phyloP scores from a whole-genome alignment of 2,329 filamentous ascomycete species.

The Thermothelomyces thermophilus region DNA sequence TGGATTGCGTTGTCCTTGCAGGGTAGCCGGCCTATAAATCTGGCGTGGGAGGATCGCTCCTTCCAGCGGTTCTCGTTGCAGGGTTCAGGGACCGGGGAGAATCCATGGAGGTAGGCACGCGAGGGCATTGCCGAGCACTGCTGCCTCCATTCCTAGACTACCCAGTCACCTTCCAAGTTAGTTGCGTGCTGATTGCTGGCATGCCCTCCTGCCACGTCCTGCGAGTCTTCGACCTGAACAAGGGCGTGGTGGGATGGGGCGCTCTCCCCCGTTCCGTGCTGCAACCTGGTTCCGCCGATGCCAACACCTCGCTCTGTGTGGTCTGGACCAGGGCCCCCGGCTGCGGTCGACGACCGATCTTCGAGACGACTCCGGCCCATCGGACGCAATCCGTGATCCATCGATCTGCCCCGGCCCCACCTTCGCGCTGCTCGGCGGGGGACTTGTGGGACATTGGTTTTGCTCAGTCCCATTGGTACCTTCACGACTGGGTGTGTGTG shows the following conservation, averaged over 20 bases:
- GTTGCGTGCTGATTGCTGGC: background rate
- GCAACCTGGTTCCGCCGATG: too few relatives aligned
- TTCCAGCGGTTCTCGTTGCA: background rate
- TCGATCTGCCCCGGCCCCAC: conserved; percentile 9
- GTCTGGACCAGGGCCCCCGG: background rate
- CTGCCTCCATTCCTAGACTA: background rate
- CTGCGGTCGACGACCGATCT: conserved; percentile 1
- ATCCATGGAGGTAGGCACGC: background rate
- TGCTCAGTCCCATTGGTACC: background rate
- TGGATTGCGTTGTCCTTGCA: conserved; percentile 1
- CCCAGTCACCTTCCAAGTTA: background rate
- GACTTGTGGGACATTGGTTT: background rate
- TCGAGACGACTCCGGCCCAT: conserved; percentile 1
- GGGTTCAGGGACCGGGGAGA: background rate
- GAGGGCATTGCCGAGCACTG: background rate
- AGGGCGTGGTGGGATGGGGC: too few relatives aligned
- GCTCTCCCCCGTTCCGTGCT: too few relatives aligned
- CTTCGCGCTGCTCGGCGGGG: background rate
- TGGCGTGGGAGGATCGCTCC: conserved; percentile 8
- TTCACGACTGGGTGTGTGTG: too few relatives aligned
- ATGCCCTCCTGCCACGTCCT: too few relatives aligned
- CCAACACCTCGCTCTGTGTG: background rate
- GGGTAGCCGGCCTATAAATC: conserved; percentile 11
- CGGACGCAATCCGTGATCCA: conserved; percentile 2
- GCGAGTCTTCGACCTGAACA: too few relatives aligned